Percentiles rank a stretch among this genome's conserved stretches.
Conservation (phyloP, 805 yeast species). For the Debaryomyces castellii region DNA sequence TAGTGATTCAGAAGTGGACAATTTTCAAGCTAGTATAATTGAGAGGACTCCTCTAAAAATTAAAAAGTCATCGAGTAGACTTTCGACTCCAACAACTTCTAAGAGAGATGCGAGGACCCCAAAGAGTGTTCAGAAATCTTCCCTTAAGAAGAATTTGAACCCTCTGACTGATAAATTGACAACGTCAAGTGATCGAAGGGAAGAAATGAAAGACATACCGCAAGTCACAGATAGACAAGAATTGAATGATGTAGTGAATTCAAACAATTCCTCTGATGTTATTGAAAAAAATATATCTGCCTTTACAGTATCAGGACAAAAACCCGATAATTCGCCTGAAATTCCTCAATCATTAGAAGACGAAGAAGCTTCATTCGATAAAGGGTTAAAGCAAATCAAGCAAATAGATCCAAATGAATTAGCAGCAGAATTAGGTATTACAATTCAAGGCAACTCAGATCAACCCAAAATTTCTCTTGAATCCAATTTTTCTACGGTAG, state of each 20-base stretch:
- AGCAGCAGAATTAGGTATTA: conserved; percentile 34
- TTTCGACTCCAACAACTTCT: background rate
- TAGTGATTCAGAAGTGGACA: conserved; percentile 2
- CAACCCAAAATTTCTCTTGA: conserved; percentile 1
- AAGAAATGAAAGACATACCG: background rate
- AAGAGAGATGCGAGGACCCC: background rate
- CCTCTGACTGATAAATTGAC: background rate
- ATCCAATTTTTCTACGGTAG: background rate
- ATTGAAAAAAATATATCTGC: background rate
- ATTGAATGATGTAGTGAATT: too few species aligned
- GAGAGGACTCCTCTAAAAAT: background rate
- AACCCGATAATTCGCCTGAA: too few species aligned
- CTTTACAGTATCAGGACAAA: too few species aligned
- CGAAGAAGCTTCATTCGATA: conserved; percentile 25
- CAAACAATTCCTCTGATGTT: too few species aligned
- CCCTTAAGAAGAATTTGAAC: background rate
- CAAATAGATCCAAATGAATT: conserved; percentile 18
- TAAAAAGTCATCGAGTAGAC: background rate
- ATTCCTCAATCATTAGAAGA: conserved; percentile 17
- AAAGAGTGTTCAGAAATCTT: background rate
- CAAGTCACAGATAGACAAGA: too few species aligned
- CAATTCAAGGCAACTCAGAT: conserved; percentile 13
- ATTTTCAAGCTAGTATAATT: background rate
- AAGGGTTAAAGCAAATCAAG: conserved; percentile 15
- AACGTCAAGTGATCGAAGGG: background rate